phyloP scores from a whole-genome alignment of 305 asterid genomes.

The Plantago coronopus region DNA sequence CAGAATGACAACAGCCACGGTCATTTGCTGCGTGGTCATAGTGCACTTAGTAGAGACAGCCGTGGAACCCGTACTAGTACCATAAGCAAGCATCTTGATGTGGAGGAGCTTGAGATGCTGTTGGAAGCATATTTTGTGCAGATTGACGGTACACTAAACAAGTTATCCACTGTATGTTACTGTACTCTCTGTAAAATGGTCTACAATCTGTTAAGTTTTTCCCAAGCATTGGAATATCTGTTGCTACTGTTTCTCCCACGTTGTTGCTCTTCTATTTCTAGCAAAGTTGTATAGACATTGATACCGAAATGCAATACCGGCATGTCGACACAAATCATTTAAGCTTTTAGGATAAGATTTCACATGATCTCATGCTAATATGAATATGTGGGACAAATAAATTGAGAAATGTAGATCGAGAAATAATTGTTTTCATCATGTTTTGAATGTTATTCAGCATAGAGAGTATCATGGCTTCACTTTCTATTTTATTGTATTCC shows the following conservation, averaged over 20 bases:
- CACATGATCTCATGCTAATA: background rate
- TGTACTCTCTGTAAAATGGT: constrained; percentile 14
- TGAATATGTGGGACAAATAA: background rate
- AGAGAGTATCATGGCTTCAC: background rate
- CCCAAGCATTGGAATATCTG: background rate
- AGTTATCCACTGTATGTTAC: constrained; percentile 75
- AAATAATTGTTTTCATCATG: background rate
- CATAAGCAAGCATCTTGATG: constrained; percentile 75
- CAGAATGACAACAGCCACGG: constrained; percentile 37
- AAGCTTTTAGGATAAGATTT: background rate
- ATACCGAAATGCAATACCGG: background rate
- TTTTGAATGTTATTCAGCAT: background rate
- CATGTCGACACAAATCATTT: background rate
- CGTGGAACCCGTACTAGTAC: constrained; percentile 66
- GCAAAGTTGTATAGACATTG: background rate
- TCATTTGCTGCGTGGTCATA: constrained; percentile 44
- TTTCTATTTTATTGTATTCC: background rate
- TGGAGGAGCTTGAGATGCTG: constrained; percentile 99
- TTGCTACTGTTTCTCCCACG: background rate
- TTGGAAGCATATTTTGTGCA: constrained; percentile 96
- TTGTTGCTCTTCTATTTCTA: background rate
- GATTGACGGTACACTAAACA: constrained; percentile 85
- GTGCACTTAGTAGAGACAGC: constrained; percentile 62
- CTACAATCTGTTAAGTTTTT: constrained; percentile 5
- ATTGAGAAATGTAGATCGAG: background rate